Evolutionary conservation across 306 rosid genomes (phyloP).

Genomic region (Sindora glabra): DNA sequence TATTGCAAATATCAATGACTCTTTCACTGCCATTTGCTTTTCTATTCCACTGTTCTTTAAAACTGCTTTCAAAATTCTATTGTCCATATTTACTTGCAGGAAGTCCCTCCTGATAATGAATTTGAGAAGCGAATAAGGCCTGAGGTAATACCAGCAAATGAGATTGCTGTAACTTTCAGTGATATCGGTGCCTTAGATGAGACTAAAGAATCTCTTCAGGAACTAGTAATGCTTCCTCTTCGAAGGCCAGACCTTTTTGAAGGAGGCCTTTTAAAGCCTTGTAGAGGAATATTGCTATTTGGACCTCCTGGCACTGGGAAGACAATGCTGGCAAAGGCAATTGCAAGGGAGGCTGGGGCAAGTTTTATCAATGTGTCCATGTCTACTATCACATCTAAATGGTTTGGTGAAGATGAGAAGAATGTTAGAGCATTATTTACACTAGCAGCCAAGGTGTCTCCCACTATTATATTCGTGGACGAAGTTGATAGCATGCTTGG

Average conservation of each 20-base stretch:
- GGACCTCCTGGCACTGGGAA: slow-evolving; percentile 99
- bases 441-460: slow-evolving; percentile 87
- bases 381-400: slow-evolving; percentile 96
- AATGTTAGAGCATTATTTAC: slow-evolving; percentile 92
- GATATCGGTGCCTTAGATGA: slow-evolving; percentile 91
- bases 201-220: slow-evolving; percentile 92
- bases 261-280: slow-evolving; percentile 91
- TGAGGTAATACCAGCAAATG: slow-evolving; percentile 84
- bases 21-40: background rate
- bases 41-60: background rate
- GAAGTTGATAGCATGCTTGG: slow-evolving; percentile 99
- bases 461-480: slow-evolving; percentile 90
- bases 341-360: slow-evolving; percentile 95
- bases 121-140: slow-evolving; percentile 96
- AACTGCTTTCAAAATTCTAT: slow-evolving; percentile 8
- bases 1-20: too few species aligned
- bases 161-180: slow-evolving; percentile 66
- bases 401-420: slow-evolving; percentile 99
- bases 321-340: slow-evolving; percentile 98
- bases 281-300: slow-evolving; percentile 83
- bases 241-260: slow-evolving; percentile 89
- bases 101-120: slow-evolving; percentile 74
- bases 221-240: slow-evolving; percentile 93
- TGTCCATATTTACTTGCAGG: slow-evolving; percentile 53
- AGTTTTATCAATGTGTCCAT: slow-evolving; percentile 95